Conservation (phyloP, 148 eudicot species). For the Diospyros lotus region DNA sequence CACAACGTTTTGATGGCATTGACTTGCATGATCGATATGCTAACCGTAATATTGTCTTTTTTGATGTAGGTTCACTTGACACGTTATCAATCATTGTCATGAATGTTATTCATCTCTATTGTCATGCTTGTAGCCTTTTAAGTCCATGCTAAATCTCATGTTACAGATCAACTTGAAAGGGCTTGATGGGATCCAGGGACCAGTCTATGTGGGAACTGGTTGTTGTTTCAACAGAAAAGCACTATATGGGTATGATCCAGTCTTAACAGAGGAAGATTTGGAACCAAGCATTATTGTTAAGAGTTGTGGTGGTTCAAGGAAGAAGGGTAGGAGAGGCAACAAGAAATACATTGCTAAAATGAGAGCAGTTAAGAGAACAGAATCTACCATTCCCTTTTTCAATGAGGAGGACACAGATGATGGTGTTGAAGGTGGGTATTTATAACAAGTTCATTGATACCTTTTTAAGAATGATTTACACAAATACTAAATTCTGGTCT, state of each 20-base stretch:
- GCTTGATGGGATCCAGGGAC: conserved; percentile 25
- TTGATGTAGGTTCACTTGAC: conserved; percentile 19
- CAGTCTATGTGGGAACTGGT: conserved; percentile 29
- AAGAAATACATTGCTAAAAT: conserved; percentile 17
- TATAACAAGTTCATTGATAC: background rate
- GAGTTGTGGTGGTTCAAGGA: conserved; percentile 19
- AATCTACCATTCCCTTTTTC: conserved; percentile 17
- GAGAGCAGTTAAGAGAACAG: conserved; percentile 11
- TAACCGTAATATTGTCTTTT: conserved; percentile 23
- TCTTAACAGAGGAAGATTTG: conserved; percentile 13
- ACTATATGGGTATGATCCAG: conserved; percentile 20
- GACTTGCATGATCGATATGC: conserved; percentile 27
- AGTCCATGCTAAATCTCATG: background rate
- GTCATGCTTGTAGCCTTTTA: background rate
- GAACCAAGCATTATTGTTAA: conserved; percentile 7
- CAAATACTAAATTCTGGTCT: no score
- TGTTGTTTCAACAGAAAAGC: conserved; percentile 24
- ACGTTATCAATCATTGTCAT: background rate
- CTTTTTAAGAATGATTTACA: background rate
- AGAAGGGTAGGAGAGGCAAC: conserved; percentile 10
- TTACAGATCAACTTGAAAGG: conserved; percentile 27
- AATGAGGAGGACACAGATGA: conserved; percentile 18
- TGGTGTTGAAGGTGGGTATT: conserved; percentile 20
- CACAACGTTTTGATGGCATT: conserved; percentile 27
- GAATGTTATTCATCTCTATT: background rate